These are phyloP conservation scores for Geosiphon pyriformis DNA, from an alignment of 192 early-diverging fungal genomes.

Conservation along the genomic window DNA sequence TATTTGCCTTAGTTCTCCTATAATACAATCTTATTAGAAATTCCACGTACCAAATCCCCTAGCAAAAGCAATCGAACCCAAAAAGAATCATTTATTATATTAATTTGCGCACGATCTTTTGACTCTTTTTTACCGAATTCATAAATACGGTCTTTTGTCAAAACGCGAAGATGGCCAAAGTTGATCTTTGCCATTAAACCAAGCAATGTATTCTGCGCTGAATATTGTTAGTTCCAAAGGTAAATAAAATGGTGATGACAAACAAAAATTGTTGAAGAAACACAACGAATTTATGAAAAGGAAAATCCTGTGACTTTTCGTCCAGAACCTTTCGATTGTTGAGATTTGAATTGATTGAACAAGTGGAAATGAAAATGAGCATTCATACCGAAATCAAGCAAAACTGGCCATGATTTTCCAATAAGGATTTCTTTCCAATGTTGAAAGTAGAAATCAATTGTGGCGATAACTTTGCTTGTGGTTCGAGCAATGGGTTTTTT, in stretches of 20 bases:
- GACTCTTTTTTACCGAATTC: slow-evolving; percentile 41
- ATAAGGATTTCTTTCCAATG: slow-evolving; percentile 21
- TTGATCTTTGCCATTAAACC: slow-evolving; percentile 30
- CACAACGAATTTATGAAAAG: not conserved
- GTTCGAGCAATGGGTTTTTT: not conserved
- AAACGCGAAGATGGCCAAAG: slow-evolving; percentile 38
- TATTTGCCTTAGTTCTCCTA: too few relatives aligned
- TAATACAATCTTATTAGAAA: too few relatives aligned
- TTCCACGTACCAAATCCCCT: slow-evolving; percentile 43
- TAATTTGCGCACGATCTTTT: slow-evolving; percentile 35
- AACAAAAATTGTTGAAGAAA: not conserved
- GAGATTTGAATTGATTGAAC: not conserved
- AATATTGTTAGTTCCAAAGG: not conserved
- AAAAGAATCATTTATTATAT: slow-evolving; percentile 51
- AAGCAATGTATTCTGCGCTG: slow-evolving; percentile 28
- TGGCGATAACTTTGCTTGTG: slow-evolving; percentile 11
- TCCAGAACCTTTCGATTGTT: too few relatives aligned
- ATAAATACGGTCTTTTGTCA: slow-evolving; percentile 27
- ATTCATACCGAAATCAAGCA: slow-evolving; percentile 25
- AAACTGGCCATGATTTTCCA: slow-evolving; percentile 23
- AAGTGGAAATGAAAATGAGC: not conserved
- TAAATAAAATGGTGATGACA: not conserved
- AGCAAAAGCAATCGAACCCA: slow-evolving; percentile 57
- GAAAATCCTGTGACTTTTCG: not conserved
- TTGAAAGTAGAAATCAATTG: slow-evolving; percentile 23